phyloP scores from a whole-genome alignment of 805 yeast genomes.

The Candida krabiensis region DNA sequence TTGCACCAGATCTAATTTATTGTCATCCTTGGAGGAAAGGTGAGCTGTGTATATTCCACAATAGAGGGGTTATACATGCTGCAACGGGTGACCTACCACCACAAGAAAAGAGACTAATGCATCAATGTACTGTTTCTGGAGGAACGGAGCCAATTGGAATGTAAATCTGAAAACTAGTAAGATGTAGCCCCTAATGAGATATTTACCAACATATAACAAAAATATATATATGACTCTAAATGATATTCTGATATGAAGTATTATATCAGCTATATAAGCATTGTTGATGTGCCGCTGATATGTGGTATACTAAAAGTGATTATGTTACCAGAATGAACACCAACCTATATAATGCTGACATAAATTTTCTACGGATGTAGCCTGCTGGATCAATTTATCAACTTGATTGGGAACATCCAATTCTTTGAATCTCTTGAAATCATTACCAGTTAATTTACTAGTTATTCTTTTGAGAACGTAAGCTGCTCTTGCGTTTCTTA shows the following conservation, averaged over 20 bases:
- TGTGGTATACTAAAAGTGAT: no score
- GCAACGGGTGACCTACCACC: constrained; percentile 88
- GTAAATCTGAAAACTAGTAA: no score
- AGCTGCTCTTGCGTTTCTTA: constrained; percentile 87
- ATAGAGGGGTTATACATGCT: constrained; percentile 87
- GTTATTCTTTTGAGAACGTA: constrained; percentile 86
- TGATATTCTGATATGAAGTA: no score
- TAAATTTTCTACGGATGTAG: constrained; percentile 91
- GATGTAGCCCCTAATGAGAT: no score
- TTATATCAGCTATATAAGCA: no score
- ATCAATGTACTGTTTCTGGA: constrained; percentile 89
- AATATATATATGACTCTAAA: no score
- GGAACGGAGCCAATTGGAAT: constrained; percentile 65
- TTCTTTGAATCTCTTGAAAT: constrained; percentile 69
- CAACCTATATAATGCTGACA: constrained; percentile 98
- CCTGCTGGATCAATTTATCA: constrained; percentile 90
- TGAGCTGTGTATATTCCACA: constrained; percentile 78
- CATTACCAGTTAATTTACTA: constrained; percentile 92
- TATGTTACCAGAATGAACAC: constrained; percentile 99
- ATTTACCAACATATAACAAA: no score
- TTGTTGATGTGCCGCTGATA: no score
- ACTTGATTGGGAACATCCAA: constrained; percentile 87
- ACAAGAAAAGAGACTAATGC: constrained; percentile 81
- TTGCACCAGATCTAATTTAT: constrained; percentile 68
- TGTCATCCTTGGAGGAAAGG: constrained; percentile 82